These are phyloP conservation scores for Bruguiera sexangula DNA, from an alignment of 345 rosid genomes.

Conservation along the genomic window DNA sequence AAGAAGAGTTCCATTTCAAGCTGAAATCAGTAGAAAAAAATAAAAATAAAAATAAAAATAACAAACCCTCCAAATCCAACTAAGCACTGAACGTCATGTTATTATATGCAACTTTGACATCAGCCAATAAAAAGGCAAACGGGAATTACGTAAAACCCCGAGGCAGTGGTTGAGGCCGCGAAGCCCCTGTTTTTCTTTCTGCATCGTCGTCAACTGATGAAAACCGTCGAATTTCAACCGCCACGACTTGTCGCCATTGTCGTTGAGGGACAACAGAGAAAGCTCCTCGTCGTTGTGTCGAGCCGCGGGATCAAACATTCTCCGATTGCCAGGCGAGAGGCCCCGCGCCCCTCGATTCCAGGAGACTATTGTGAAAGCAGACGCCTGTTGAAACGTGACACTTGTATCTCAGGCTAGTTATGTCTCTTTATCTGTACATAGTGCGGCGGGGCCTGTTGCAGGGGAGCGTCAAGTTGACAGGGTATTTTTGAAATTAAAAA, in stretches of 20 bases:
- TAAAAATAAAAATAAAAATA: not conserved
- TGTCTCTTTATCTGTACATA: no score
- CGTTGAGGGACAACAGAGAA: constrained; percentile 41
- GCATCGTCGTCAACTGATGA: constrained; percentile 60
- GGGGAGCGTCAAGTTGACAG: no score
- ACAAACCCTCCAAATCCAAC: no score
- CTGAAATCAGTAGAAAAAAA: not conserved
- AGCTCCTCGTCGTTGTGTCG: constrained; percentile 47
- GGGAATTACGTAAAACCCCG: constrained; percentile 60
- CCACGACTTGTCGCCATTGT: constrained; percentile 71
- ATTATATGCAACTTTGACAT: no score
- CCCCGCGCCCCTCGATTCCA: not conserved
- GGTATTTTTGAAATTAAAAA: no score
- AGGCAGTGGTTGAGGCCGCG: constrained; percentile 65
- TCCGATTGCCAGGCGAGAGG: not conserved
- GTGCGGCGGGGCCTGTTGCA: no score
- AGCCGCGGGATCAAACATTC: constrained; percentile 10
- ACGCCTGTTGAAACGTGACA: no score
- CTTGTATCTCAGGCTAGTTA: no score
- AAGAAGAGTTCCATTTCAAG: no score
- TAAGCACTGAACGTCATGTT: no score
- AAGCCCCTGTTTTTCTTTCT: constrained; percentile 45
- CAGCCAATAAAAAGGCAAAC: not conserved
- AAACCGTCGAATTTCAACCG: constrained; percentile 81
- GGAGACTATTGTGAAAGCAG: not conserved